These are phyloP conservation scores for Dictyostelium discoideum DNA, from an alignment of 78 protist genomes.

Conservation along the genomic window DNA sequence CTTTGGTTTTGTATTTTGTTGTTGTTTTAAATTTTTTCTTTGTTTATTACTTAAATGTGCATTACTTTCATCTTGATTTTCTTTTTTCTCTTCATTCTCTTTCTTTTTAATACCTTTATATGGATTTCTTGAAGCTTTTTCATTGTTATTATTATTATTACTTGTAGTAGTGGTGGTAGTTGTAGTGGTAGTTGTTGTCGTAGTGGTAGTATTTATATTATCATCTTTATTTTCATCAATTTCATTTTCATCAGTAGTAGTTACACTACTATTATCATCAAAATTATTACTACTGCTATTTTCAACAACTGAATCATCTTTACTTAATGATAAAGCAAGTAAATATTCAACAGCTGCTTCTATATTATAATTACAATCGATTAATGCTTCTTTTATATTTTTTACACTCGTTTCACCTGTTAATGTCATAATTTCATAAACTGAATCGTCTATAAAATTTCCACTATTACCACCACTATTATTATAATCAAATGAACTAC, in stretches of 20 bases:
- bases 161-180: conserved; percentile 17
- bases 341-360: conserved; percentile 72
- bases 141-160: background rate
- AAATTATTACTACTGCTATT: background rate
- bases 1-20: conserved; percentile 19
- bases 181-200: conserved; percentile 44
- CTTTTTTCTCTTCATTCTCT: background rate
- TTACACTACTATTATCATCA: background rate
- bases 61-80: background rate
- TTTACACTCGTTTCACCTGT: conserved; percentile 73
- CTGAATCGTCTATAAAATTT: conserved; percentile 21
- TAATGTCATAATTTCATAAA: conserved; percentile 39
- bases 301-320: background rate
- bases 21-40: conserved; percentile 15
- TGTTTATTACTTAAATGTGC: conserved; percentile 29
- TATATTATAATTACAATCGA: conserved; percentile 44
- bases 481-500: background rate
- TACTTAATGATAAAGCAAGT: conserved; percentile 5
- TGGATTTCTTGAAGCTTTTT: conserved; percentile 48
- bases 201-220: background rate
- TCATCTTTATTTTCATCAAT: background rate
- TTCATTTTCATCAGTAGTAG: background rate
- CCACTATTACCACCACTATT: background rate
- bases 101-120: conserved; percentile 31
- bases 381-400: conserved; percentile 62